Conservation (phyloP, 164 flowering plant species). For the Echeveria elegans region DNA sequence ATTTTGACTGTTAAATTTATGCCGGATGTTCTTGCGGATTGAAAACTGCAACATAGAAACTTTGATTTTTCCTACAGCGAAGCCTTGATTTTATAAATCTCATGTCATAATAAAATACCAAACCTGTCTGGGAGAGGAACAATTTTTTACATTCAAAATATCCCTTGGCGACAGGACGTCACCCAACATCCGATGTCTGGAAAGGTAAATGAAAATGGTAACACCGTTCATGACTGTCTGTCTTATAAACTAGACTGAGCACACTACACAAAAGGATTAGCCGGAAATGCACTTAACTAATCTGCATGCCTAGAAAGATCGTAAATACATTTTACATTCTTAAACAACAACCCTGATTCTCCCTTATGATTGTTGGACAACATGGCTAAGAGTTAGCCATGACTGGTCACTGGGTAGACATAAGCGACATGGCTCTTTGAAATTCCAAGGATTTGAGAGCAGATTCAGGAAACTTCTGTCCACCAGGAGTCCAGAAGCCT, state of each 20-base stretch:
- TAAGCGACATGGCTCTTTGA: constrained; percentile 56
- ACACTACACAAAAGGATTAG: neutral
- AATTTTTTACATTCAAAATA: too few relatives aligned
- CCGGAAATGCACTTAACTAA: neutral
- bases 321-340: neutral
- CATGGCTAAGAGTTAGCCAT: neutral
- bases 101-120: too few relatives aligned
- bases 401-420: constrained; percentile 31
- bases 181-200: too few relatives aligned
- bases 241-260: neutral
- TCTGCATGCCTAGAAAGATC: neutral
- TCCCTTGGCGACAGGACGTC: too few relatives aligned
- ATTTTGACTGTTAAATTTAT: too few relatives aligned
- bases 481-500: constrained; percentile 57
- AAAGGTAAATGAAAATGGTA: too few relatives aligned
- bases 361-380: neutral
- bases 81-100: too few relatives aligned
- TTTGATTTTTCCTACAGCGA: too few relatives aligned
- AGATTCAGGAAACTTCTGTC: constrained; percentile 45
- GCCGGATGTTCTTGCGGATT: too few relatives aligned
- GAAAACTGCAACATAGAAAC: too few relatives aligned
- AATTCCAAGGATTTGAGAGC: constrained; percentile 56
- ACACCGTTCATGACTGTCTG: too few relatives aligned
- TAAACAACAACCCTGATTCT: neutral
- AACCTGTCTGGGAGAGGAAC: too few relatives aligned